phyloP scores from a whole-genome alignment of 441 rosid species.

The Adansonia madagascariensis region DNA sequence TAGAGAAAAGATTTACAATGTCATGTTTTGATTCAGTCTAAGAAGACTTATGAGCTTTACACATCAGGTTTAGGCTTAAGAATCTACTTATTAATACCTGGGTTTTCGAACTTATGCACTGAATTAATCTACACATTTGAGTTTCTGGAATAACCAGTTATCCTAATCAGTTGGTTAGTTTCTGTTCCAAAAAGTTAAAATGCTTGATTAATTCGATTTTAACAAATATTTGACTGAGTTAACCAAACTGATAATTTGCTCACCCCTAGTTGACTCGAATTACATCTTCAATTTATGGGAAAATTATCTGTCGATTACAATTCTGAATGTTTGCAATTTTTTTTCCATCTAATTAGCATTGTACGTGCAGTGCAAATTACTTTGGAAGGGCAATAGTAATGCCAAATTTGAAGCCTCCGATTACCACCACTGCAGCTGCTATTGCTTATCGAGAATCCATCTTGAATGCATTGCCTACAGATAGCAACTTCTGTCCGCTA shows the following conservation, averaged over 20 bases:
- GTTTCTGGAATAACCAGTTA: neutral
- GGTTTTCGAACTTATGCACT: neutral
- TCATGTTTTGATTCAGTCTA: neutral
- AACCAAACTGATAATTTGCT: neutral
- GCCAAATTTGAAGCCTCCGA: conserved; percentile 89
- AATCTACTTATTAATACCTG: neutral
- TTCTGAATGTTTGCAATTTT: conserved; percentile 17
- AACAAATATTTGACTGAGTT: neutral
- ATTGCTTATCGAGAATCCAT: conserved; percentile 61
- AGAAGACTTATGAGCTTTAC: neutral
- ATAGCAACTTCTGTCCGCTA: conserved; percentile 65
- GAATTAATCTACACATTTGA: neutral
- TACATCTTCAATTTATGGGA: conserved; percentile 3
- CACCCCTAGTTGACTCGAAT: neutral
- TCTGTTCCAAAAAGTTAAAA: neutral
- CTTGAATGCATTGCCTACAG: conserved; percentile 58
- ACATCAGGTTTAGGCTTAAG: neutral
- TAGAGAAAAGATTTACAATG: neutral
- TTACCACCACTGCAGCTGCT: conserved; percentile 79
- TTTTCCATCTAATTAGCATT: neutral
- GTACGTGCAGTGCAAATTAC: conserved; percentile 52
- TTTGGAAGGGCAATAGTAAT: conserved; percentile 85
- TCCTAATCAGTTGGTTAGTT: neutral
- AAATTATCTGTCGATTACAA: neutral
- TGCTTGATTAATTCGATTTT: neutral